Percentiles rank a stretch among this genome's conserved stretches.
phyloP scores from a whole-genome alignment of 768 basidiomycete species.

The Mycena filopes region DNA sequence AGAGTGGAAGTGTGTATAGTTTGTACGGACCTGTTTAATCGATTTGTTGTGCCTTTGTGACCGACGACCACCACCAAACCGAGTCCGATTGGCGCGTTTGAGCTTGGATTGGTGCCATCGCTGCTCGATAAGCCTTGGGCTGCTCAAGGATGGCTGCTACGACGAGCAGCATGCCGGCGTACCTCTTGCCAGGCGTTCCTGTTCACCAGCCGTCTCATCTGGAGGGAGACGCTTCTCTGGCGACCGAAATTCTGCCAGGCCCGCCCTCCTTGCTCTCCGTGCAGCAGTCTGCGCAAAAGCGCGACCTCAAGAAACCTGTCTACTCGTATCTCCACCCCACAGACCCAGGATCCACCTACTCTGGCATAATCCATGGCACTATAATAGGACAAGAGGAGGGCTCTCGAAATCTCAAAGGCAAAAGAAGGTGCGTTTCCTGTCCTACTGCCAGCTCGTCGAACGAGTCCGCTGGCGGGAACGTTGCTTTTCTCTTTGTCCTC shows the following conservation, averaged over 20 bases:
- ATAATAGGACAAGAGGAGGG: conserved; percentile 72
- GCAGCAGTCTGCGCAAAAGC: conserved; percentile 77
- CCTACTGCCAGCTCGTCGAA: conserved; percentile 21
- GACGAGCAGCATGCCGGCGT: conserved; percentile 76
- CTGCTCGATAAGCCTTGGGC: conserved; percentile 22
- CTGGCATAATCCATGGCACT: conserved; percentile 76
- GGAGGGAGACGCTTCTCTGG: conserved; percentile 83
- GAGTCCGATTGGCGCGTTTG: conserved; percentile 24
- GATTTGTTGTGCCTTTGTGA: conserved; percentile 22
- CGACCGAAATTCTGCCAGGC: conserved; percentile 91
- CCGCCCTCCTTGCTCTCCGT: conserved; percentile 80
- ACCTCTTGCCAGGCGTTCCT: conserved; percentile 77
- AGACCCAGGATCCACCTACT: conserved; percentile 91
- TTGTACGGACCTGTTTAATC: conserved; percentile 4
- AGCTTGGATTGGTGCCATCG: conserved; percentile 23
- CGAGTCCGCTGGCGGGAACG: conserved; percentile 32
- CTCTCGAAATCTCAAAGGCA: conserved; percentile 78
- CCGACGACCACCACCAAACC: conserved; percentile 20
- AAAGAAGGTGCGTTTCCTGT: conserved; percentile 73
- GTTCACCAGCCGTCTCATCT: conserved; percentile 83
- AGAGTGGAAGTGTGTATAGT: background rate
- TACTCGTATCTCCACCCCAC: conserved; percentile 85
- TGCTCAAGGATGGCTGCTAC: conserved; percentile 71
- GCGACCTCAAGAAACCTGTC: conserved; percentile 83
- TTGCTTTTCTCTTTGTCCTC: conserved; percentile 39